phyloP scores from a whole-genome alignment of 495 filamentous ascomycete species.

The Glonium stellatum region DNA sequence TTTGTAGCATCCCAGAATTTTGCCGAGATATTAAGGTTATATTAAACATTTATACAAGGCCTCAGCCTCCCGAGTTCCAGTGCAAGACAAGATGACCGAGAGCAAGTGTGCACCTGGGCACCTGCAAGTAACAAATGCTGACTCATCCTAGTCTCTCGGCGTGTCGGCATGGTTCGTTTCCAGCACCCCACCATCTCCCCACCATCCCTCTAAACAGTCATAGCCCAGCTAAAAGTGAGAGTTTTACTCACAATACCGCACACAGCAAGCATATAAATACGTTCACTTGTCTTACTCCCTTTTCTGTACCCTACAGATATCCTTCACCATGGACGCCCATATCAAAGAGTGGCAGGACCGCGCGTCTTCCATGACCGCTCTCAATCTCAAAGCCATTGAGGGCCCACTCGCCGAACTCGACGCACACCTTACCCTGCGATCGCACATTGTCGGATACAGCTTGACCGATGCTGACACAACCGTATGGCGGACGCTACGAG shows the following conservation, averaged over 20 bases:
- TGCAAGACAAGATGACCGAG: too few relatives aligned
- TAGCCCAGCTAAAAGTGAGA: background rate
- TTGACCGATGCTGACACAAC: constrained; percentile 72
- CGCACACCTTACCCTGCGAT: constrained; percentile 76
- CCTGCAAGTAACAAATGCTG: too few relatives aligned
- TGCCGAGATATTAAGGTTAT: too few relatives aligned
- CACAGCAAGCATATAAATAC: too few relatives aligned
- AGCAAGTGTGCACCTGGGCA: too few relatives aligned
- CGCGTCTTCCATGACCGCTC: constrained; percentile 45
- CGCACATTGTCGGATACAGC: constrained; percentile 76
- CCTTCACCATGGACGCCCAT: constrained; percentile 18
- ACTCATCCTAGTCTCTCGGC: background rate
- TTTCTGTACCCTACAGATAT: background rate
- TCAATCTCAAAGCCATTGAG: constrained; percentile 76
- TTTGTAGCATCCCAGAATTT: too few relatives aligned
- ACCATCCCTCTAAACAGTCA: background rate
- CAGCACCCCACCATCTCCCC: background rate
- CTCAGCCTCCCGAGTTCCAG: too few relatives aligned
- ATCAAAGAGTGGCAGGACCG: constrained; percentile 52
- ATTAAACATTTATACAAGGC: too few relatives aligned
- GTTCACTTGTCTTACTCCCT: background rate
- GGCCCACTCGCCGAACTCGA: constrained; percentile 69
- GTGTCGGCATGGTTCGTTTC: background rate
- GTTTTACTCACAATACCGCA: background rate
- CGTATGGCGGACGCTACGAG: constrained; percentile 77